Conservation (phyloP, 2,329 filamentous ascomycete genomes). For the Fusarium praegraminearum region DNA sequence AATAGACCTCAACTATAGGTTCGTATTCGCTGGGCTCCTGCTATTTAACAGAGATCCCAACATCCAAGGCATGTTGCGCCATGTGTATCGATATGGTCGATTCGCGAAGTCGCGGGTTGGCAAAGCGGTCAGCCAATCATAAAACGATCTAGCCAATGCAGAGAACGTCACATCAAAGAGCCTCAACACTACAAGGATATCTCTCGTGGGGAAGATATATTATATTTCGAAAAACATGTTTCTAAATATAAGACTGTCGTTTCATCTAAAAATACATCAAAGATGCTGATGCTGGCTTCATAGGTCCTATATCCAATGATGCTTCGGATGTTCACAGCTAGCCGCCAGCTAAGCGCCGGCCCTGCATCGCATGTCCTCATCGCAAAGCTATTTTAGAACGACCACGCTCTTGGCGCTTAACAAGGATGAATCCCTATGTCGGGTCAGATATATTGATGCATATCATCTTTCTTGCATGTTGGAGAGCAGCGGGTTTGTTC, state of each 20-base stretch:
- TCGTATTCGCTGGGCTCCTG: background rate
- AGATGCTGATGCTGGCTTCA: background rate
- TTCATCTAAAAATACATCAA: conserved; percentile 35
- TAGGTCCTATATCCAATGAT: conserved; percentile 31
- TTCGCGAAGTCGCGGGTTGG: background rate
- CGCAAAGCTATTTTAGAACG: conserved; percentile 33
- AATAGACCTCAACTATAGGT: conserved; percentile 1
- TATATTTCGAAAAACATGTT: conserved; percentile 1
- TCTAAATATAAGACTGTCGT: conserved; percentile 18
- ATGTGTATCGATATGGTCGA: background rate
- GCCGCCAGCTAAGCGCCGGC: conserved; percentile 47
- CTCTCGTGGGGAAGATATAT: background rate
- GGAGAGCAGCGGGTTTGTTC: conserved; percentile 1
- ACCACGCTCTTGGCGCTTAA: conserved; percentile 32
- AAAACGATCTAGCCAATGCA: background rate
- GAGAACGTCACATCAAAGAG: conserved; percentile 37
- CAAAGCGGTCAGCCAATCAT: conserved; percentile 41
- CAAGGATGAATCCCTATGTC: conserved; percentile 30
- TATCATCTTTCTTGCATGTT: conserved; percentile 22
- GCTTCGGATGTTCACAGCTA: conserved; percentile 22
- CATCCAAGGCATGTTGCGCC: background rate
- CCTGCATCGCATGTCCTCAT: conserved; percentile 28
- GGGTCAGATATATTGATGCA: conserved; percentile 30
- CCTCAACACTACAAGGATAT: conserved; percentile 45
- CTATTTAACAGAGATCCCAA: background rate